phyloP scores from a whole-genome alignment of 352 stramenopile species.

The Phytophthora palmivora region DNA sequence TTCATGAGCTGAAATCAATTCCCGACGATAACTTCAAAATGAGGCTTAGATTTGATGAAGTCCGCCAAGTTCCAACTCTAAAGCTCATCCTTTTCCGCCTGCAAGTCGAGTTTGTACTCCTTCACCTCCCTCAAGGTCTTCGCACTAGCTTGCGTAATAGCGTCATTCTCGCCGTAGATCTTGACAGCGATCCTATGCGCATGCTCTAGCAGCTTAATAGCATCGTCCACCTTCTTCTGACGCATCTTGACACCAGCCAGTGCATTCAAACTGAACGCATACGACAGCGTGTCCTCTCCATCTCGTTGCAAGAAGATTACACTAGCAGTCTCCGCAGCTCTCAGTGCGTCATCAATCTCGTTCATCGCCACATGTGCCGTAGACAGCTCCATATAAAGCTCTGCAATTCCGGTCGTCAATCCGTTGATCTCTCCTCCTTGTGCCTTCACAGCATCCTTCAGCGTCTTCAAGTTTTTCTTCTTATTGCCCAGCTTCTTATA shows the following conservation, averaged over 20 bases:
- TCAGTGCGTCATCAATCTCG: slow-evolving; percentile 49
- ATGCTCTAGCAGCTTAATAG: slow-evolving; percentile 66
- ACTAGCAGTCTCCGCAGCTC: slow-evolving; percentile 49
- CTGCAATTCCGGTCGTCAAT: slow-evolving; percentile 69
- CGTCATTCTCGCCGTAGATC: slow-evolving; percentile 65
- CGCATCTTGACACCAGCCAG: slow-evolving; percentile 80
- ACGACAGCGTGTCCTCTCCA: slow-evolving; percentile 65
- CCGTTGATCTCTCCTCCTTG: slow-evolving; percentile 69
- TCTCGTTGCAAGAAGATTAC: slow-evolving; percentile 71
- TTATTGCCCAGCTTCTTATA: slow-evolving; percentile 77
- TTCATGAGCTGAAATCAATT: no score
- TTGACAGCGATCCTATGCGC: slow-evolving; percentile 75
- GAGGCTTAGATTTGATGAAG: background rate
- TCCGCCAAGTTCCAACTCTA: slow-evolving; percentile 20
- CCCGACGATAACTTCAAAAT: background rate
- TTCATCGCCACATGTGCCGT: slow-evolving; percentile 49
- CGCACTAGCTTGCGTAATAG: slow-evolving; percentile 66
- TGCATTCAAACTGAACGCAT: slow-evolving; percentile 87
- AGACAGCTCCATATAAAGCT: slow-evolving; percentile 85
- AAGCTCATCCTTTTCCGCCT: slow-evolving; percentile 48
- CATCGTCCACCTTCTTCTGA: slow-evolving; percentile 59
- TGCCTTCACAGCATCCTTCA: slow-evolving; percentile 62
- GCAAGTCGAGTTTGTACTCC: slow-evolving; percentile 55
- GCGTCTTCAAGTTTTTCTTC: slow-evolving; percentile 55
- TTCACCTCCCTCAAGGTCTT: slow-evolving; percentile 74